phyloP scores from a whole-genome alignment of 176 grass and related monocot genomes.

The Phoenix roebelenii region DNA sequence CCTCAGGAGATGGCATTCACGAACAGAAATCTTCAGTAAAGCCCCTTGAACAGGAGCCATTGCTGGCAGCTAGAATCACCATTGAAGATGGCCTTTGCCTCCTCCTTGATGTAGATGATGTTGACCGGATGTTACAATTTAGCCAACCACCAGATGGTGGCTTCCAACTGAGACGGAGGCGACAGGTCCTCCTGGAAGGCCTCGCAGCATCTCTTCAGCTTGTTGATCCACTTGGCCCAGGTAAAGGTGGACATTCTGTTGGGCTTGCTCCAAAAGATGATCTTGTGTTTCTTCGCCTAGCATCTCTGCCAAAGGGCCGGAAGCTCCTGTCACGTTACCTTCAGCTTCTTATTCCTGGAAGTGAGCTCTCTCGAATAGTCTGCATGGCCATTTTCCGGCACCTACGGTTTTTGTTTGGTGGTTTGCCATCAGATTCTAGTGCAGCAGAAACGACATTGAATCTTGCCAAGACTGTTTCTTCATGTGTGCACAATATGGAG shows the following conservation, averaged over 20 bases:
- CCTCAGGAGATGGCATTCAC: background rate
- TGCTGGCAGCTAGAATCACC: slow-evolving; percentile 16
- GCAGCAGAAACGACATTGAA: slow-evolving; percentile 4
- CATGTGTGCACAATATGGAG: slow-evolving; percentile 6
- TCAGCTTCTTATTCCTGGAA: slow-evolving; percentile 15
- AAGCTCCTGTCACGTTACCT: slow-evolving; percentile 8
- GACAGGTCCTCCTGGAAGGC: slow-evolving; percentile 6
- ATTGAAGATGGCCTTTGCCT: slow-evolving; percentile 9
- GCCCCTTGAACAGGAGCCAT: slow-evolving; percentile 12
- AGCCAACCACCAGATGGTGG: slow-evolving; percentile 12
- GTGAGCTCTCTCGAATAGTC: background rate
- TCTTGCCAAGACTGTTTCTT: slow-evolving; percentile 9
- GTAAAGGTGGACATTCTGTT: slow-evolving; percentile 4
- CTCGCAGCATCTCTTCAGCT: slow-evolving; percentile 11
- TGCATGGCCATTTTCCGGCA: slow-evolving; percentile 20
- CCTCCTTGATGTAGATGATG: slow-evolving; percentile 13
- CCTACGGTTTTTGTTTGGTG: slow-evolving; percentile 12
- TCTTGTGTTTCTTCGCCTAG: slow-evolving; percentile 8
- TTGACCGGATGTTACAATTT: slow-evolving; percentile 4
- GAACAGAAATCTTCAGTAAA: slow-evolving; percentile 11
- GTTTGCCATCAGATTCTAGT: slow-evolving; percentile 5
- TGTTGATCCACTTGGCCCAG: slow-evolving; percentile 9
- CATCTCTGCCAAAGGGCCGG: background rate
- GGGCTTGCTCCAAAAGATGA: slow-evolving; percentile 9
- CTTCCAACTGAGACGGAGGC: slow-evolving; percentile 8